Conservation (phyloP, 2,329 filamentous ascomycete genomes). For the Tolypocladium ovalisporum region DNA sequence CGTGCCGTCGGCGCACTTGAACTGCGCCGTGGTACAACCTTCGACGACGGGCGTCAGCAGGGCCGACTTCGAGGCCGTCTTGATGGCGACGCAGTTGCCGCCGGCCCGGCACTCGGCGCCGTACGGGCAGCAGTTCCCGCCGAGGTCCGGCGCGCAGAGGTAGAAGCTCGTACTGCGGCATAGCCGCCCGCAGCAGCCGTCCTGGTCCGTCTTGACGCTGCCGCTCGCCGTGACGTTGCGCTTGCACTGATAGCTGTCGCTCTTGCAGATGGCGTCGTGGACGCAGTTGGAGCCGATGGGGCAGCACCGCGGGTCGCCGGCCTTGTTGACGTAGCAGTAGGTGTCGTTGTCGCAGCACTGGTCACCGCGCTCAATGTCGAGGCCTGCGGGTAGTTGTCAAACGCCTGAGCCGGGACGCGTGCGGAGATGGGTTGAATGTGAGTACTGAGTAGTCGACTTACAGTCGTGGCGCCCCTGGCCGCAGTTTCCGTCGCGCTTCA, state of each 20-base stretch:
- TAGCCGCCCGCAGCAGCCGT: slow-evolving; percentile 27
- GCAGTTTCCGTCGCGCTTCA: slow-evolving; percentile 16
- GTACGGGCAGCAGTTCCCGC: slow-evolving; percentile 39
- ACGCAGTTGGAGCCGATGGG: slow-evolving; percentile 29
- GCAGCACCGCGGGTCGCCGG: slow-evolving; percentile 27
- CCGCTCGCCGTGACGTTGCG: slow-evolving; percentile 10
- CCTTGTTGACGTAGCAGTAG: slow-evolving; percentile 33
- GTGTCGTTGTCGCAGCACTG: slow-evolving; percentile 31
- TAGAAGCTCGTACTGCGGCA: slow-evolving; percentile 32
- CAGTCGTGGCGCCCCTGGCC: slow-evolving; percentile 17
- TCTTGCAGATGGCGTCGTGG: slow-evolving; percentile 22
- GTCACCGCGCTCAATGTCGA: slow-evolving; percentile 26
- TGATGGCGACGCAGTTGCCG: slow-evolving; percentile 23
- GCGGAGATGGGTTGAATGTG: neutral
- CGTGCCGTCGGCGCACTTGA: slow-evolving; percentile 30
- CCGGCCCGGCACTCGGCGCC: slow-evolving; percentile 28
- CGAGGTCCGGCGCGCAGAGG: slow-evolving; percentile 30
- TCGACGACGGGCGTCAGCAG: slow-evolving; percentile 23
- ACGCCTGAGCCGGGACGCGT: neutral
- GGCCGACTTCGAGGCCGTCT: slow-evolving; percentile 8
- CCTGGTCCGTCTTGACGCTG: slow-evolving; percentile 13
- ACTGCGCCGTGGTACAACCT: slow-evolving; percentile 34
- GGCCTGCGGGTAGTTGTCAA: slow-evolving; percentile 18
- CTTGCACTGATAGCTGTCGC: slow-evolving; percentile 22
- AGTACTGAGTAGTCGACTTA: slow-evolving; percentile 12